phyloP scores from a whole-genome alignment of 192 early-diverging fungal species.

The Ramicandelaber brevisporus region DNA sequence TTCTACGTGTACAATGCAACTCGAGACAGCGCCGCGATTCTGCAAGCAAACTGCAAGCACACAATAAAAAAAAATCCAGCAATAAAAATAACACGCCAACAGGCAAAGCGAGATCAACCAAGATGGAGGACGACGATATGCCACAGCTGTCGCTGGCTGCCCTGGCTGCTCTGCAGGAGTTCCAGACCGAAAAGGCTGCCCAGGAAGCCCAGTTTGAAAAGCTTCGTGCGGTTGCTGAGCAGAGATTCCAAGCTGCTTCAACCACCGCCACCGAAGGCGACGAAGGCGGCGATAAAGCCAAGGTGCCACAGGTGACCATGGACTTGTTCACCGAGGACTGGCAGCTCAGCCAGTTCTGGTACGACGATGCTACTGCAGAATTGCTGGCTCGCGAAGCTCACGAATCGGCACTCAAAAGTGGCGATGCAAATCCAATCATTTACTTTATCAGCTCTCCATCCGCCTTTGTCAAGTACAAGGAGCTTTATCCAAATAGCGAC shows the following conservation, averaged over 20 bases:
- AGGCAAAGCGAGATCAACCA: too few relatives aligned
- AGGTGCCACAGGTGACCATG: conserved; percentile 20
- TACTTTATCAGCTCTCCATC: conserved; percentile 18
- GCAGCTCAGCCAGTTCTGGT: conserved; percentile 39
- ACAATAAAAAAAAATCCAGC: too few relatives aligned
- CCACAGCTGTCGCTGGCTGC: conserved; percentile 19
- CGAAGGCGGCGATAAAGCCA: conserved; percentile 4
- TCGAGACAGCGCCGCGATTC: too few relatives aligned
- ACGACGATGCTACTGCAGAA: conserved; percentile 18
- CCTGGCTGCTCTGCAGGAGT: conserved; percentile 26
- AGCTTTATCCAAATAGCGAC: conserved; percentile 5
- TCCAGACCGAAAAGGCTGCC: conserved; percentile 37
- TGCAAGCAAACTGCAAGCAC: too few relatives aligned
- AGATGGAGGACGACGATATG: conserved; percentile 7
- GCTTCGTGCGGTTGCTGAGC: conserved; percentile 22
- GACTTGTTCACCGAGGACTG: conserved; percentile 51
- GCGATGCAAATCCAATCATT: conserved; percentile 6
- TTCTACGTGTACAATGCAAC: too few relatives aligned
- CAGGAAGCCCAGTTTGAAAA: conserved; percentile 30
- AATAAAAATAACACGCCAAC: too few relatives aligned
- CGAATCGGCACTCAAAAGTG: conserved; percentile 16
- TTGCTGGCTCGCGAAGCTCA: conserved; percentile 19
- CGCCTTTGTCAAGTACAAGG: conserved; percentile 12
- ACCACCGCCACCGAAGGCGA: too few relatives aligned
- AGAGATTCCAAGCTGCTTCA: conserved; percentile 17